Percentiles rank a stretch among this genome's conserved stretches.
phyloP scores from a whole-genome alignment of 208 protist genomes.

The Leishmania tarentolae region DNA sequence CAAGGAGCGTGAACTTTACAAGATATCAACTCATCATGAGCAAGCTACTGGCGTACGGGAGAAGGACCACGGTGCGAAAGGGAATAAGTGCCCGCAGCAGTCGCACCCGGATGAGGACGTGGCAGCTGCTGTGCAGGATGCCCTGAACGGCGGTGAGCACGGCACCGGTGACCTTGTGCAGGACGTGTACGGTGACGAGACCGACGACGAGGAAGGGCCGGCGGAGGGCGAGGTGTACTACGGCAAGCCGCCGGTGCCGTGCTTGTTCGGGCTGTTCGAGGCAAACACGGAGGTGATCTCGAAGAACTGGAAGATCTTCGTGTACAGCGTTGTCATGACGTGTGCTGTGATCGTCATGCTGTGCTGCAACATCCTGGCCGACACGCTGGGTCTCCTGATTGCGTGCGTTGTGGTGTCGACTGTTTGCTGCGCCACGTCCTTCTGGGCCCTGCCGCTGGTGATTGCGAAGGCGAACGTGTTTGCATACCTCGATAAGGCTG shows the following conservation, averaged over 20 bases:
- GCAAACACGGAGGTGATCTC: conserved; percentile 55
- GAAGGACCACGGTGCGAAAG: background rate
- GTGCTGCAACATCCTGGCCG: conserved; percentile 41
- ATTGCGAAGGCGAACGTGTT: conserved; percentile 72
- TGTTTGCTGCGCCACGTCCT: conserved; percentile 43
- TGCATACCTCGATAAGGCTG: conserved; percentile 41
- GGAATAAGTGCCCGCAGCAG: conserved; percentile 16
- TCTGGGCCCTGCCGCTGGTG: conserved; percentile 59
- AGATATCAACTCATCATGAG: no score
- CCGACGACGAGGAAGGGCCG: conserved; percentile 1
- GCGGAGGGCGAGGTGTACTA: conserved; percentile 20
- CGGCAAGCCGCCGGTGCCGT: conserved; percentile 21
- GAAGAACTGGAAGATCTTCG: conserved; percentile 24
- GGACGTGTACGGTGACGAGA: conserved; percentile 9
- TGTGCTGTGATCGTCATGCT: conserved; percentile 43
- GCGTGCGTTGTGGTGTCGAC: conserved; percentile 37
- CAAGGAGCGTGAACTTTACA: conserved; percentile 34
- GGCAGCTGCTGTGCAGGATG: conserved; percentile 7
- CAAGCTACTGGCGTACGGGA: background rate
- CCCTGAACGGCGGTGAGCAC: conserved; percentile 1
- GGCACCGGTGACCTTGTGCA: conserved; percentile 18
- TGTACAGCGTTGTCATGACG: conserved; percentile 61
- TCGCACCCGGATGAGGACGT: conserved; percentile 8
- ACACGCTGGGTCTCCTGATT: conserved; percentile 38
- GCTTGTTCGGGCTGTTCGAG: conserved; percentile 50